Evolutionary conservation across 2,329 filamentous ascomycete genomes (phyloP).

Genomic region (Fusarium citri): DNA sequence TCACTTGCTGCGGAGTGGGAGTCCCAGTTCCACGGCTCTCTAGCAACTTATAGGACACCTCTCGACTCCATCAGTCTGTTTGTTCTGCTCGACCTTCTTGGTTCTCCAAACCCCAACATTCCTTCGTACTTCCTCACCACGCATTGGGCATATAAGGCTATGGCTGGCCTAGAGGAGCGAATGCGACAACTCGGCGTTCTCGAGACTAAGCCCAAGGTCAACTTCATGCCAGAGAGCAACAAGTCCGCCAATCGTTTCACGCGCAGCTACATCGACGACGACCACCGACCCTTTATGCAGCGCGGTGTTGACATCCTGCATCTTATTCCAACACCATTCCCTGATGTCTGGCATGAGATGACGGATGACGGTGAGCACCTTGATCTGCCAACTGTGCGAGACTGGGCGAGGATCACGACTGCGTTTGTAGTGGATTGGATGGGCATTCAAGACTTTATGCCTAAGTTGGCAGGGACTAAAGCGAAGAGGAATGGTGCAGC

Average conservation of each 20-base stretch:
- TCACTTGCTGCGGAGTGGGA: conserved; percentile 89
- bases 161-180: conserved; percentile 79
- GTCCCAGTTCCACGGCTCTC: conserved; percentile 71
- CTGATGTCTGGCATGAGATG: conserved; percentile 85
- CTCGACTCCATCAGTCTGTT: conserved; percentile 88
- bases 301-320: conserved; percentile 91
- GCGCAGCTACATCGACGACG: conserved; percentile 75
- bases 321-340: conserved; percentile 87
- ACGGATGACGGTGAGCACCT: conserved; percentile 87
- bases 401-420: conserved; percentile 87
- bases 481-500: conserved; percentile 45
- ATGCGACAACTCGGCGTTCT: conserved; percentile 75
- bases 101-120: conserved; percentile 73
- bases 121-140: conserved; percentile 91
- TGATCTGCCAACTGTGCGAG: conserved; percentile 80
- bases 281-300: conserved; percentile 90
- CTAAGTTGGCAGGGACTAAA: conserved; percentile 42
- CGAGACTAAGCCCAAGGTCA: conserved; percentile 63
- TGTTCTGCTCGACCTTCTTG: conserved; percentile 90
- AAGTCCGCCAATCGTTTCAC: conserved; percentile 64
- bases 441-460: conserved; percentile 69
- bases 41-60: conserved; percentile 79
- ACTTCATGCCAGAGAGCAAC: conserved; percentile 74
- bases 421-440: conserved; percentile 94
- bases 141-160: conserved; percentile 89